Evolutionary conservation across 176 grass and related monocot species (phyloP), one percentile per base, ranked within the genome.

Genomic region (Eragrostis nindensis): DNA sequence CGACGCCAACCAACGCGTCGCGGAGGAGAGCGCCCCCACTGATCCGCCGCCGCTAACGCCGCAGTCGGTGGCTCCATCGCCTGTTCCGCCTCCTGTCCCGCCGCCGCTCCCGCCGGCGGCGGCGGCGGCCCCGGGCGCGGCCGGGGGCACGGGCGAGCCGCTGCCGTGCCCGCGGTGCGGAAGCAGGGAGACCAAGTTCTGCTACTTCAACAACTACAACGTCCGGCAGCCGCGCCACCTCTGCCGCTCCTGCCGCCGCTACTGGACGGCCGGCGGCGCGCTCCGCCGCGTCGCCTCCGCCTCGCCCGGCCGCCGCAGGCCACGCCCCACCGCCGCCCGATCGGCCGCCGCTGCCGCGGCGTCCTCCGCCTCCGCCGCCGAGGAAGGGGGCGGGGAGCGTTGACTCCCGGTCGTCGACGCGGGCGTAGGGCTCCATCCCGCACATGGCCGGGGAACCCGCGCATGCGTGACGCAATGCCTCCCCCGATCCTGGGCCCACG

Each of bases 201-300:
- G 96, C 89, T 99, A 99, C 90, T 99, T 95, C 90, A 99, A 95
- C 82, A 99, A 99, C 96, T 95, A 99, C 90, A 99, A 99, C 96
- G 96, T 99, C 70, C 90, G 92, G 49, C 96, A 99, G 82, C 96
- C 96, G 64, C 92, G 96, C 21, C 96, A 99, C 84, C 94, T 99
- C 82, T 99, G 96, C 90, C 90, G 86, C 83, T 57, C 92, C 71
- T 99, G 96, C 87, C 92, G 88, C 73, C 90, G 96, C 67, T 99
- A 99, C 84, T 99, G 92, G 96, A 99, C 96, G 43, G 96, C 92
- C 60, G 92, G 92, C 72, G 96, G 96, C 76, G 91, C 90, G 66
- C 96, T 99, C 78, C 96, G 96, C 62, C 92, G 90, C 29, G 76
- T 99, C 26, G 79, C 86, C 43, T 88, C 96, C 27, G 96, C 86